A percentile compares a stretch with the other conserved stretches of the same genome.
phyloP scores from a whole-genome alignment of 1,139 yeast species.

The Eremothecium cymbalariae region DNA sequence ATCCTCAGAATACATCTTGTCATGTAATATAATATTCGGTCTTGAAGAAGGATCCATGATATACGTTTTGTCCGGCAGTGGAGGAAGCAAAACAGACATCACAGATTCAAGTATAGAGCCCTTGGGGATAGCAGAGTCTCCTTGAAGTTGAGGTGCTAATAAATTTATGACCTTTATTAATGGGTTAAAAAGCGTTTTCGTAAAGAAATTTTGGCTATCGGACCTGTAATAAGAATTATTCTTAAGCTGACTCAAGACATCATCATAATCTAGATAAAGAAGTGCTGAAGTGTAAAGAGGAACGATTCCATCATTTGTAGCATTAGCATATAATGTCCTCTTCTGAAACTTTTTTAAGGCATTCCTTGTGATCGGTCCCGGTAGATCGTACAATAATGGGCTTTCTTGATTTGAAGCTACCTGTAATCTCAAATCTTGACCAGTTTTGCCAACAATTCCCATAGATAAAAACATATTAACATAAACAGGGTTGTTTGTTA shows the following conservation, averaged over 20 bases:
- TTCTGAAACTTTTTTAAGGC: slow-evolving; percentile 54
- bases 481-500: slow-evolving; percentile 77
- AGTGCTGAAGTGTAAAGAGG: slow-evolving; percentile 84
- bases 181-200: slow-evolving; percentile 24
- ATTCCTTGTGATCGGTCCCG: slow-evolving; percentile 63
- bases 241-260: slow-evolving; percentile 30
- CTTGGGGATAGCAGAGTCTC: slow-evolving; percentile 42
- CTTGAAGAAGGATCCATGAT: slow-evolving; percentile 56
- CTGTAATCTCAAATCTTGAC: slow-evolving; percentile 78
- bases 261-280: slow-evolving; percentile 63
- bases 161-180: slow-evolving; percentile 26
- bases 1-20: slow-evolving; percentile 57
- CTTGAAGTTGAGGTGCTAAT: slow-evolving; percentile 28
- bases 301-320: slow-evolving; percentile 74
- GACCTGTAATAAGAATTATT: slow-evolving; percentile 29
- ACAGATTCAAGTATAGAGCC: slow-evolving; percentile 81
- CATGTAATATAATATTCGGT: slow-evolving; percentile 59
- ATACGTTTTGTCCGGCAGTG: slow-evolving; percentile 65
- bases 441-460: slow-evolving; percentile 89
- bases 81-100: slow-evolving; percentile 73
- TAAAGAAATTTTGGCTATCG: slow-evolving; percentile 16
- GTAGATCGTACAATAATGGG: slow-evolving; percentile 67
- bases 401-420: slow-evolving; percentile 28
- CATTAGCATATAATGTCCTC: slow-evolving; percentile 40
- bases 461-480: slow-evolving; percentile 77